A percentile compares a stretch with the other conserved stretches of the same genome.
Evolutionary conservation across 805 yeast genomes (phyloP).

Genomic region (Blastobotrys muscicola): DNA sequence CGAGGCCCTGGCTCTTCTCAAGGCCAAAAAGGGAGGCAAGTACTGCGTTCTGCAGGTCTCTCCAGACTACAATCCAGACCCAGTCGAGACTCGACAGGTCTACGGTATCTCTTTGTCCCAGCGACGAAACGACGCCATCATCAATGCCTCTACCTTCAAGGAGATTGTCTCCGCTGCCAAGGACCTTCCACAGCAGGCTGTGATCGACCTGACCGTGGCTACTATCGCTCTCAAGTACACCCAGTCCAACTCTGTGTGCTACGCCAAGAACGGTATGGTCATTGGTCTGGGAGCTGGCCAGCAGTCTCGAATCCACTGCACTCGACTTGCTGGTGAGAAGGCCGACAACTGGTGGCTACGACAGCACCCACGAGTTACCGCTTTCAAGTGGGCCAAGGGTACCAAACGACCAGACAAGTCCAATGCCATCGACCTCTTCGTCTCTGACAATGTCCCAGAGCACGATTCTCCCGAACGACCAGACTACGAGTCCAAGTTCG

Average conservation of each 20-base stretch:
- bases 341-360: conserved; percentile 99
- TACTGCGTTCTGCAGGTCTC: conserved; percentile 94
- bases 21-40: conserved; percentile 93
- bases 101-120: conserved; percentile 93
- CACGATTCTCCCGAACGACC: conserved; percentile 82
- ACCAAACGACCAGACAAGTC: conserved; percentile 97
- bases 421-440: conserved; percentile 92
- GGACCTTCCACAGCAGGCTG: conserved; percentile 81
- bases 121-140: conserved; percentile 95
- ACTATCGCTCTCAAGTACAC: conserved; percentile 96
- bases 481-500: conserved; percentile 87
- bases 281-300: conserved; percentile 99
- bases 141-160: conserved; percentile 80
- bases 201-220: conserved; percentile 90
- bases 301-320: conserved; percentile 98
- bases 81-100: conserved; percentile 84
- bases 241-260: conserved; percentile 96
- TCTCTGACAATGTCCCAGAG: conserved; percentile 78
- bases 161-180: conserved; percentile 87
- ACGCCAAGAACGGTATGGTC: conserved; percentile 98
- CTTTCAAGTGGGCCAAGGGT: conserved; percentile 95
- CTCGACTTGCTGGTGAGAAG: conserved; percentile 98
- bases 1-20: conserved; percentile 82
- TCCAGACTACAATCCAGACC: conserved; percentile 81
- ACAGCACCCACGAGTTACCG: conserved; percentile 92